These are phyloP conservation scores for Ambispora gerdemannii DNA, from an alignment of 192 early-diverging fungal genomes.

Conservation along the genomic window DNA sequence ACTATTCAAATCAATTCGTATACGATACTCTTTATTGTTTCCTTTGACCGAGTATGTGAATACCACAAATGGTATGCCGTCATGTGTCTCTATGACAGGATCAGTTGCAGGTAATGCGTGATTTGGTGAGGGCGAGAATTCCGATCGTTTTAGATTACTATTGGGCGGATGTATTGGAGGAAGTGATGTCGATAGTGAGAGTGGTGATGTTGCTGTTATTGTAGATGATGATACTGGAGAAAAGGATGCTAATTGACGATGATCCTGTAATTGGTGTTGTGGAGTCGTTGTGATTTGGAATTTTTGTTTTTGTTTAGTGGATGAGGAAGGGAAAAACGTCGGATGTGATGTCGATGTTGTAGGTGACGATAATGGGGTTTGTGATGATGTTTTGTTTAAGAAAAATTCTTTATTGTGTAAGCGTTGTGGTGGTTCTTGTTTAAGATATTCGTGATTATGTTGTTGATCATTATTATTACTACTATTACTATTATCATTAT, in stretches of 20 bases:
- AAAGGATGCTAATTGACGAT: neutral
- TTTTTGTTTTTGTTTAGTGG: slow-evolving; percentile 5
- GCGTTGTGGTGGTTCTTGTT: neutral
- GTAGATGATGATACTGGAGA: neutral
- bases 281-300: neutral
- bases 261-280: neutral
- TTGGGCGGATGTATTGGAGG: too few species aligned
- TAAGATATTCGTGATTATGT: neutral
- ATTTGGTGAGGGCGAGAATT: neutral
- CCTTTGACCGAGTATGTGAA: slow-evolving; percentile 72
- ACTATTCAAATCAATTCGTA: slow-evolving; percentile 72
- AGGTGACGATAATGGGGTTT: neutral
- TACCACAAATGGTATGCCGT: slow-evolving; percentile 65
- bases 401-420: slow-evolving; percentile 10
- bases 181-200: neutral
- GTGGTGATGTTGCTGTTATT: neutral
- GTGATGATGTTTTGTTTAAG: neutral
- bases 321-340: neutral
- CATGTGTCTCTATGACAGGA: slow-evolving; percentile 35
- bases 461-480: neutral
- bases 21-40: slow-evolving; percentile 52
- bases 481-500: neutral
- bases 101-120: slow-evolving; percentile 28
- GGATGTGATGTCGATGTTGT: neutral
- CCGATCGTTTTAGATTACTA: neutral